These are phyloP conservation scores for Phytophthora litchii DNA, from an alignment of 352 stramenopile genomes.

Conservation along the genomic window DNA sequence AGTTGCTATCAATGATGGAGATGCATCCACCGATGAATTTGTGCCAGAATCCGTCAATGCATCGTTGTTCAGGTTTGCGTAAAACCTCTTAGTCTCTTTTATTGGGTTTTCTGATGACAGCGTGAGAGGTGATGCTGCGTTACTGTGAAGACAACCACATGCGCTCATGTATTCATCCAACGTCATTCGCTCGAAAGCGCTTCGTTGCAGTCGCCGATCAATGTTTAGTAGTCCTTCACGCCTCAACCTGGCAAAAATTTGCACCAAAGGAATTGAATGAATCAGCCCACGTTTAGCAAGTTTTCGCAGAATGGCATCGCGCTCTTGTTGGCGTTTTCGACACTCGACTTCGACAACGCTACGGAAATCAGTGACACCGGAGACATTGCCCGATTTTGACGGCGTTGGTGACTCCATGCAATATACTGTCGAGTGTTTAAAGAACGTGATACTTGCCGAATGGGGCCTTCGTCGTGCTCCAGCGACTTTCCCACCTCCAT, in stretches of 20 bases:
- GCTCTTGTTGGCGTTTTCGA: constrained; percentile 32
- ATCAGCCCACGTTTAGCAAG: constrained; percentile 34
- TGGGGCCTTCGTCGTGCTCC: constrained; percentile 53
- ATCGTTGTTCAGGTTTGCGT: constrained; percentile 7
- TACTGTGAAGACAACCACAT: constrained; percentile 40
- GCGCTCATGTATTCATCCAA: constrained; percentile 70
- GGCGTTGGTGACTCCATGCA: constrained; percentile 36
- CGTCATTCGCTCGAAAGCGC: constrained; percentile 52
- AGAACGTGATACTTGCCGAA: constrained; percentile 60
- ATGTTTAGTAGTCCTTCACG: constrained; percentile 62
- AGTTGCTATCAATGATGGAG: constrained; percentile 29
- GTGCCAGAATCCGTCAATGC: background rate
- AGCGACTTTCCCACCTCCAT: constrained; percentile 44
- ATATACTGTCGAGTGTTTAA: constrained; percentile 62
- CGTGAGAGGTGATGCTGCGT: background rate
- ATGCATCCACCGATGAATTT: constrained; percentile 24
- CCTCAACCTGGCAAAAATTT: constrained; percentile 60
- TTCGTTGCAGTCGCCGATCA: constrained; percentile 41
- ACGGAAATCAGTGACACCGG: constrained; percentile 34
- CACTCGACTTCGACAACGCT: constrained; percentile 50
- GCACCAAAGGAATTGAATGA: constrained; percentile 44
- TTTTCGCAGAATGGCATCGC: constrained; percentile 34
- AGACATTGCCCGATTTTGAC: constrained; percentile 11
- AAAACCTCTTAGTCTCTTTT: constrained; percentile 26
- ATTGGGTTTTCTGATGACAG: constrained; percentile 4